Base-by-base conservation (phyloP, 2,329 filamentous ascomycete species). In the Emydomyces testavorans region DNA sequence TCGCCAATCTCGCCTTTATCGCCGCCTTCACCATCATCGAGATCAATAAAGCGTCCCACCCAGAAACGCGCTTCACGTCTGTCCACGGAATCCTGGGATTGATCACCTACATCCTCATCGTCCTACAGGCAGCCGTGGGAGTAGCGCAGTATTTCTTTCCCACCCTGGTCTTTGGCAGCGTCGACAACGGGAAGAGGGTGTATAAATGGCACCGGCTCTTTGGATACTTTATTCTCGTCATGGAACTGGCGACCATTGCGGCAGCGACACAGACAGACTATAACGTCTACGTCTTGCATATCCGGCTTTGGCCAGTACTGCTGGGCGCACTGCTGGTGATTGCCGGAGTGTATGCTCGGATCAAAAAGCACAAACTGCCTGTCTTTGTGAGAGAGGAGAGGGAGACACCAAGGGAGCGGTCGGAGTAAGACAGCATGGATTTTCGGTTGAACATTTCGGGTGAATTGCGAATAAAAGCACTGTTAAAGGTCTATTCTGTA, bases 131-230 rank as follows among this genome's bases (percentile, higher is more conserved):
- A 37, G 42, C 82, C 1, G 76, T 94, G 24, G 90, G 92, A 13
- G 77, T 93, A 53, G 83, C 85, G 26, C 85, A 92, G 69, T 95
- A 83, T 71, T 86, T 79, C 50, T 71, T 77, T 2, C 89, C 89
- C 0, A 60, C 62, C 0, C 37, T 51, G 11, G 58, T 94, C 1
- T 93, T 90, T 58, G 89, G 89, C 4, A 80, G 85, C 48, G 79
- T 82, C 53, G 80, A 85, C 21, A 80, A 79, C 2, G 90, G 88
- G 16, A 93, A 89, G 74, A 73, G 73, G 20, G 64, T 94, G 35
- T 96, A 90, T 74, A 95, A 94, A 67, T 94, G 89, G 59, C 92
- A 96, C 64, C 79, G 90, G 24, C 68, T 76, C 46, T 75, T 73
- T 18, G 92, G 90, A 1, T 96, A 98, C 62, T 55, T 79, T 6